Percentiles rank a stretch among this genome's conserved stretches.
Conservation (phyloP, 1,284 basidiomycete species). For the Fomitopsis schrenkii region DNA sequence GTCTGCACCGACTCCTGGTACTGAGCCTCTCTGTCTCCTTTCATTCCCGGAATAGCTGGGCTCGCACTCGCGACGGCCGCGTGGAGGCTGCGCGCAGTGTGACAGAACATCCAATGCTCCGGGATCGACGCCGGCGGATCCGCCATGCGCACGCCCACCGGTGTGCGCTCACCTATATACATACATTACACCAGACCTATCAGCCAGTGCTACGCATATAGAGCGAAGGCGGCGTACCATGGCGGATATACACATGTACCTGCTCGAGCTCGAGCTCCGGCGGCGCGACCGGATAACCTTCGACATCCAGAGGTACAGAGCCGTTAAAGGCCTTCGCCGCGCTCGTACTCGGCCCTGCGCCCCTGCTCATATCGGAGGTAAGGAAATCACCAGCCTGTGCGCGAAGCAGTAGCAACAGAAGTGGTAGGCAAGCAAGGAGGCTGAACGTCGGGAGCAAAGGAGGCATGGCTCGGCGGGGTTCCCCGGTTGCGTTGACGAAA, state of each 20-base stretch:
- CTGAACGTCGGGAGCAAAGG: background rate
- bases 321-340: background rate
- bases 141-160: slow-evolving; percentile 61
- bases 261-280: slow-evolving; percentile 56
- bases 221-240: slow-evolving; percentile 47
- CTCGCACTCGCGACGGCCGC: slow-evolving; percentile 39
- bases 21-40: slow-evolving; percentile 5
- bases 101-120: slow-evolving; percentile 68
- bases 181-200: background rate
- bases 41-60: slow-evolving; percentile 2
- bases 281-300: slow-evolving; percentile 57
- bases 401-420: background rate
- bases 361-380: background rate
- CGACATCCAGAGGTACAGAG: slow-evolving; percentile 47
- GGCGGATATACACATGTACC: slow-evolving; percentile 70
- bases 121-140: slow-evolving; percentile 63
- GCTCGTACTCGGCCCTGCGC: background rate
- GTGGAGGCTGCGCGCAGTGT: slow-evolving; percentile 49
- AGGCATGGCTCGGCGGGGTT: background rate
- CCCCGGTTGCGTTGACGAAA: background rate
- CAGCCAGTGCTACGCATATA: background rate
- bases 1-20: slow-evolving; percentile 21
- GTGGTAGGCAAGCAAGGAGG: background rate
- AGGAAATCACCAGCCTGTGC: background rate
- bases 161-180: slow-evolving; percentile 62